Evolutionary conservation across 768 basidiomycete species (phyloP), one percentile per base, ranked within the genome.

Genomic region (Calocybe indica): DNA sequence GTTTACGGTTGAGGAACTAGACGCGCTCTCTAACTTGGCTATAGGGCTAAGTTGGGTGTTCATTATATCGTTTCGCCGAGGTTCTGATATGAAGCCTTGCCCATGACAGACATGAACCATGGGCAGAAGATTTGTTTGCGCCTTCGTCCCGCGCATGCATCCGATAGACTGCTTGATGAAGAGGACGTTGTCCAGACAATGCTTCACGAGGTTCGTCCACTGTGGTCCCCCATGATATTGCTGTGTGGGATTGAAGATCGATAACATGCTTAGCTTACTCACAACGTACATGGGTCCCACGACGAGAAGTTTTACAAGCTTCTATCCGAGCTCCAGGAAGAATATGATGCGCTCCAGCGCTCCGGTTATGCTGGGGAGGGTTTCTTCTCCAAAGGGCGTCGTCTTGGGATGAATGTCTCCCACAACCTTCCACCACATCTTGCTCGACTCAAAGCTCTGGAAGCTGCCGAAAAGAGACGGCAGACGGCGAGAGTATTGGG

Each of bases 291-390:
- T 57, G 90, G 91, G 3, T 87, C 92, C 5, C 94, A 96, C 55
- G 90, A 97, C 55, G 85, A 89, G 43, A 78, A 75, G 44, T 88
- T 92, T 55, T 88, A 90, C 69, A 82, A 84, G 47, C 78, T 79
- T 54, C 76, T 90, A 5, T 69, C 78, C 2, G 76, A 73, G 14
- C 71, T 95, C 2, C 85, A 92, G 58, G 85, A 92, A 47, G 94
- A 96, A 66, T 93, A 85, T 55, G 86, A 88, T 36, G 80, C 74
- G 2, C 73, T 96, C 5, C 81, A 83, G 54, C 73, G 81, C 13
- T 82, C 80, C 10, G 94, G 93, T 0, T 97, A 93, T 63, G 72
- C 84, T 5, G 92, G 94, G 10, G 93, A 96, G 64, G 94, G 93
- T 2, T 97, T 96, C 75, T 82, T 82, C 62, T 73, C 84, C 22